Base-by-base conservation (phyloP, 129 eudicot genomes). In the Ambrosia trifida region DNA sequence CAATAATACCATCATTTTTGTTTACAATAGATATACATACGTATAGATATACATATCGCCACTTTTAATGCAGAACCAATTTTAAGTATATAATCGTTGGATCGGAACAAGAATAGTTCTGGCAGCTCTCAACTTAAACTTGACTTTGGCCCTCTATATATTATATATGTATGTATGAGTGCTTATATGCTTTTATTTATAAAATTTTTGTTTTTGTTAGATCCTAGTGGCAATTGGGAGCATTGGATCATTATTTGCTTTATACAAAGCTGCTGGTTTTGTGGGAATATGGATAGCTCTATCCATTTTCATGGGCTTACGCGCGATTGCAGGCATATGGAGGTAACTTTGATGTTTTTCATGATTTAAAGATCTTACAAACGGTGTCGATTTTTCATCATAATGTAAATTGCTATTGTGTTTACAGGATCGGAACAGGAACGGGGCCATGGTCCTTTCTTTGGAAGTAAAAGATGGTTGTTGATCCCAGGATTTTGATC, bases 231-330 rank as follows among this genome's bases (percentile, higher is more conserved):
- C 92, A 18, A 33, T 70, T 14, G 85, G 71, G 18, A 93, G 95
- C 89, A 85, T 89, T 31, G 85, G 82, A 63, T 83, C 84, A 31
- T 10, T 89, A 32, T 80, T 89, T 71, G 38, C 69, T 47, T 80
- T 89, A 11, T 85, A 68, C n/a, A 78, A 73, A 46, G 66, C 50
- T 43, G 75, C 60, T 70, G 98, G 92, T 14, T 87, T 89, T 69
- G 74, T 87, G 8, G 98, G 98, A 58, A 83, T 89, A 45, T 93
- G 98, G 98, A 28, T 87, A 8, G 96, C 92, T 54, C 72, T 93
- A 31, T 85, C 92, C 64, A 87, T 93, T 45, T 89, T 83, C 59
- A 89, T 85, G 96, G 76, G 80, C 30, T 84, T 93, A 19, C 83
- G 96, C 6, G 63, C 88, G 33, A 63, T 89, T 68, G 96, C 96